A percentile compares a stretch with the other conserved stretches of the same genome.
Conservation (phyloP, 1,284 basidiomycete species). For the Microbotryum saponariae region DNA sequence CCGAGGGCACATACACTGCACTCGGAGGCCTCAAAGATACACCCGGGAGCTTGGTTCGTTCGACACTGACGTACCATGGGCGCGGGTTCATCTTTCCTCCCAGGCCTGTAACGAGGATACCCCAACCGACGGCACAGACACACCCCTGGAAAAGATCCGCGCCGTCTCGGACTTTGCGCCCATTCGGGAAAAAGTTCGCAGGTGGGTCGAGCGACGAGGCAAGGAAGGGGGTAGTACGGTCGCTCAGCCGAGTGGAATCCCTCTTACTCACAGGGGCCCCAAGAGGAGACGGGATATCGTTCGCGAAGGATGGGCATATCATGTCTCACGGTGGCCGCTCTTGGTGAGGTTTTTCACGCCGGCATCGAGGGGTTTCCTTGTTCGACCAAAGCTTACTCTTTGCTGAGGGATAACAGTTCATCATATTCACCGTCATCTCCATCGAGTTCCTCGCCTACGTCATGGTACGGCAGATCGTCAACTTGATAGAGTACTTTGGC, state of each 20-base stretch:
- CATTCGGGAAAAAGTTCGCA: slow-evolving; percentile 69
- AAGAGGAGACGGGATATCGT: slow-evolving; percentile 44
- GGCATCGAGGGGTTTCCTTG: background rate
- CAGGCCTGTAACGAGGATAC: no score
- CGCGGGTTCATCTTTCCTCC: background rate
- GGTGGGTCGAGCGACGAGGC: slow-evolving; percentile 43
- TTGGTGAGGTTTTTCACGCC: slow-evolving; percentile 51
- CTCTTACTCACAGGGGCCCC: slow-evolving; percentile 40
- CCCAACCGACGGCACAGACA: background rate
- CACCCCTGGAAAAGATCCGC: slow-evolving; percentile 63
- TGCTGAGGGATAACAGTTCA: slow-evolving; percentile 46
- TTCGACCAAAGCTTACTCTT: background rate
- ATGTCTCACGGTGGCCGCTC: slow-evolving; percentile 79
- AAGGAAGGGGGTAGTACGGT: no score
- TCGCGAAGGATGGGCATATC: slow-evolving; percentile 65
- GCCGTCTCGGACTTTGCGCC: slow-evolving; percentile 90
- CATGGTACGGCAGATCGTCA: slow-evolving; percentile 79
- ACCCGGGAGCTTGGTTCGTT: no score
- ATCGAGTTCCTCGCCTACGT: slow-evolving; percentile 78
- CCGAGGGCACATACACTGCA: no score
- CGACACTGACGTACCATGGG: background rate
- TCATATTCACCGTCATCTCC: slow-evolving; percentile 78
- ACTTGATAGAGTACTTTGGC: slow-evolving; percentile 81
- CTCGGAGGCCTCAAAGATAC: no score
- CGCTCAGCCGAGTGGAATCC: no score